These are phyloP conservation scores for Mortierella sp. DNA, from an alignment of 371 early-diverging fungal species.

Conservation along the genomic window DNA sequence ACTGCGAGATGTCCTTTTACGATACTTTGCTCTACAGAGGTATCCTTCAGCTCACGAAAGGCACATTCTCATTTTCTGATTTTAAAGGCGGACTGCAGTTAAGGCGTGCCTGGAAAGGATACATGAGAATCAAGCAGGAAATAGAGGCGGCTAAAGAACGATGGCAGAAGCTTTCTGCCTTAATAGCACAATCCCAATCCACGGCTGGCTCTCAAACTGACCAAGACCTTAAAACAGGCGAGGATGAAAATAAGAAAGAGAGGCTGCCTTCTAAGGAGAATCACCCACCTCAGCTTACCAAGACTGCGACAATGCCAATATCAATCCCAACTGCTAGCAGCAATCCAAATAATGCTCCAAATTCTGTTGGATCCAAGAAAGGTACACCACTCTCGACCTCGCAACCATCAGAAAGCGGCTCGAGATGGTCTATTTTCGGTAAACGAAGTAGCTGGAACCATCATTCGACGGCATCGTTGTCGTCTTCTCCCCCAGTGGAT, in stretches of 20 bases:
- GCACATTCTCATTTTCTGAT: constrained; percentile 57
- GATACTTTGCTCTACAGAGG: constrained; percentile 56
- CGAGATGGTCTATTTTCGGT: constrained; percentile 55
- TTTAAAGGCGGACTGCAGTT: constrained; percentile 58
- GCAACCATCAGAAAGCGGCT: constrained; percentile 29
- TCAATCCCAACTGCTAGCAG: constrained; percentile 1
- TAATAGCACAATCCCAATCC: constrained; percentile 1
- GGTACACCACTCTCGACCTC: constrained; percentile 24
- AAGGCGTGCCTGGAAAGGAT: constrained; percentile 58
- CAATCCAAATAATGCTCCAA: background rate
- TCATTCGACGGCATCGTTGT: constrained; percentile 25
- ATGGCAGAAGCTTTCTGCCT: constrained; percentile 28
- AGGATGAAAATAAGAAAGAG: background rate
- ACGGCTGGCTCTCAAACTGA: background rate
- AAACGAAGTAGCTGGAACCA: constrained; percentile 25
- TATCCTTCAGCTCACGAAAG: constrained; percentile 57
- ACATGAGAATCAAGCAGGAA: constrained; percentile 57
- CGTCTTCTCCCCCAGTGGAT: constrained; percentile 23
- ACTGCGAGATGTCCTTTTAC: constrained; percentile 58
- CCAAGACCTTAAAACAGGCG: background rate
- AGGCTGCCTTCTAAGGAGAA: background rate
- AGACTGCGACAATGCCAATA: constrained; percentile 20
- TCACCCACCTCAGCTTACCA: constrained; percentile 6
- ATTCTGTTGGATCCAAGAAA: constrained; percentile 16
- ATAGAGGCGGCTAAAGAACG: constrained; percentile 46